phyloP scores from a whole-genome alignment of 108 stramenopile genomes.

The Nannochloropsis oceanica region DNA sequence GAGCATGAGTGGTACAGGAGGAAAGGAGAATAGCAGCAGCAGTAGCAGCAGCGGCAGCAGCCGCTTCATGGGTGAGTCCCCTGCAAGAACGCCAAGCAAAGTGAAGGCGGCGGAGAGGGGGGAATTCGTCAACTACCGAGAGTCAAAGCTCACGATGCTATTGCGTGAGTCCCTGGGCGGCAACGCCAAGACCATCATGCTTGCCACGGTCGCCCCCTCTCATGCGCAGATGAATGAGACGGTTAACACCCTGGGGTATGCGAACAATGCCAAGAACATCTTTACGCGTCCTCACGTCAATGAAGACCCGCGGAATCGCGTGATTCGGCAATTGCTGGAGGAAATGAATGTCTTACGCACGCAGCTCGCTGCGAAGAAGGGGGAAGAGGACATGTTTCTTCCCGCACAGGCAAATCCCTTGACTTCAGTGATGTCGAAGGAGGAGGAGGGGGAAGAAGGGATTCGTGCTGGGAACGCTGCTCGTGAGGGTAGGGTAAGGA shows the following conservation, averaged over 20 bases:
- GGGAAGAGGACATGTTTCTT: not conserved
- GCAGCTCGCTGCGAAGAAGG: not conserved
- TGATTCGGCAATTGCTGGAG: not conserved
- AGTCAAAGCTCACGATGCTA: slow-evolving; percentile 85
- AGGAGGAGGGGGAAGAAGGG: not conserved
- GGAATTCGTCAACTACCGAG: slow-evolving; percentile 55
- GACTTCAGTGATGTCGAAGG: not conserved
- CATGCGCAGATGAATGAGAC: slow-evolving; percentile 51
- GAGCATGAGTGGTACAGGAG: not conserved
- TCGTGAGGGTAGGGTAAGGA: not conserved
- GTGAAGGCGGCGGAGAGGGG: not conserved
- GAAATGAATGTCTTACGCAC: not conserved
- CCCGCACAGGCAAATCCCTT: not conserved
- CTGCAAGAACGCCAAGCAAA: not conserved
- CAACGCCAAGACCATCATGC: slow-evolving; percentile 43
- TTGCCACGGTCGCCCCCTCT: not conserved
- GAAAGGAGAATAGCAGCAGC: not conserved
- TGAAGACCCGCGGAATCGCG: slow-evolving; percentile 39
- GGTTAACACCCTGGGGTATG: slow-evolving; percentile 73
- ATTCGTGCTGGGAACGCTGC: not conserved
- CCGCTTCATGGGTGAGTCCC: not conserved
- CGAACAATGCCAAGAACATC: slow-evolving; percentile 89
- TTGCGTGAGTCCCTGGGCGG: slow-evolving; percentile 90
- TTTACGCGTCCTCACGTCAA: slow-evolving; percentile 65
- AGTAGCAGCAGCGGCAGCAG: not conserved